phyloP scores from a whole-genome alignment of 768 basidiomycete species.

The Mycena maculata region DNA sequence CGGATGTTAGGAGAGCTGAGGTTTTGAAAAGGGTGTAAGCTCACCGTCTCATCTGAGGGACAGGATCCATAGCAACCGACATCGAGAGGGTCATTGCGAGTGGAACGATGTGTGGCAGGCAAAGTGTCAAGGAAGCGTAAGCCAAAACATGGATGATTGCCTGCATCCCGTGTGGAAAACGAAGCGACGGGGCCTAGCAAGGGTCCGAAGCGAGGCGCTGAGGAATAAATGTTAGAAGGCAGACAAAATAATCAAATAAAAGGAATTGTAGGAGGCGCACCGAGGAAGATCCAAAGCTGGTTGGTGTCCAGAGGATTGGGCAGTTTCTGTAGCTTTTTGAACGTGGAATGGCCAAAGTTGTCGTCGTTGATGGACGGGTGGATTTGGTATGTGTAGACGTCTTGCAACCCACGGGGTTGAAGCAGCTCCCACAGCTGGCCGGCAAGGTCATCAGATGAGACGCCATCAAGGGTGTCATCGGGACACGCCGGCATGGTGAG shows the following conservation, averaged over 20 bases:
- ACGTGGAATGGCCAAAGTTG: neutral
- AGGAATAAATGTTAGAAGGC: neutral
- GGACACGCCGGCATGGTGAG: neutral
- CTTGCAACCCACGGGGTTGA: neutral
- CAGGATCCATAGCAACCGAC: neutral
- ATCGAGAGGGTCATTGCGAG: neutral
- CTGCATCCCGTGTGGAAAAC: neutral
- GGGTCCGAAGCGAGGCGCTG: conserved; percentile 4
- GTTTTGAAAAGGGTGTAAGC: neutral
- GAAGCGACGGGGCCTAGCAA: neutral
- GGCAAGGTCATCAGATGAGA: neutral
- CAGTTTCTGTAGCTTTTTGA: neutral
- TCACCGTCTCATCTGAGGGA: neutral
- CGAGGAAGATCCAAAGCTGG: neutral
- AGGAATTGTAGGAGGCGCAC: too few relatives aligned
- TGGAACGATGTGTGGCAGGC: neutral
- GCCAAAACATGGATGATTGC: neutral
- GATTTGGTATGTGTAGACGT: neutral
- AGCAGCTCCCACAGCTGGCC: neutral
- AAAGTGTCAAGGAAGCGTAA: neutral
- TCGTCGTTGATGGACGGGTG: conserved; percentile 14
- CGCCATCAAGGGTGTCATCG: too few relatives aligned
- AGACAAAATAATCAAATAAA: neutral
- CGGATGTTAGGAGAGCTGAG: too few relatives aligned
- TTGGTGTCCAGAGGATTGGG: neutral